phyloP scores from a whole-genome alignment of 1,139 yeast genomes.

The Magnusiomyces starmeri region DNA sequence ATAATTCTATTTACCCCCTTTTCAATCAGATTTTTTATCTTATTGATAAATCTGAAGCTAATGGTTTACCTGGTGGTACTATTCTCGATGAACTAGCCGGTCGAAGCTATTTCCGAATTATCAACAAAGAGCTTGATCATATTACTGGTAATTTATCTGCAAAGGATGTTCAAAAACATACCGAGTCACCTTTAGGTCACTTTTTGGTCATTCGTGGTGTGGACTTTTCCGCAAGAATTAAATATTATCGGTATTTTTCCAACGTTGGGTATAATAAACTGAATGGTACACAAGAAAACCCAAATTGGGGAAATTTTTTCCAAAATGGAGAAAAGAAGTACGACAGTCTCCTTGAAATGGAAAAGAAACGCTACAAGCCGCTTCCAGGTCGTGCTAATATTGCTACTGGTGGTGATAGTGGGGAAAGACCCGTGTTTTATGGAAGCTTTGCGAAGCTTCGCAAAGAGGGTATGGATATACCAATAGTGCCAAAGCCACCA shows the following conservation, averaged over 20 bases:
- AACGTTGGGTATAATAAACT: constrained; percentile 36
- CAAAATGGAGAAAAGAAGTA: constrained; percentile 4
- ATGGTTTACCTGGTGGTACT: constrained; percentile 55
- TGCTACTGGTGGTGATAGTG: constrained; percentile 4
- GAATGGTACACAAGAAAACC: constrained; percentile 24
- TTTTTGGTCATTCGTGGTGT: constrained; percentile 51
- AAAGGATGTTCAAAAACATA: constrained; percentile 20
- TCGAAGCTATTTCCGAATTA: constrained; percentile 42
- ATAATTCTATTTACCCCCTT: constrained; percentile 53
- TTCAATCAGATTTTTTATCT: constrained; percentile 54
- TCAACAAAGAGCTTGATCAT: constrained; percentile 45
- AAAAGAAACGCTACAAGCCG: constrained; percentile 21
- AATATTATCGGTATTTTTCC: constrained; percentile 63
- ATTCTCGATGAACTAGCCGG: constrained; percentile 49
- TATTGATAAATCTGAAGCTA: constrained; percentile 36
- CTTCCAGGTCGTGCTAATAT: constrained; percentile 23
- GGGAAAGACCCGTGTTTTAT: constrained; percentile 17
- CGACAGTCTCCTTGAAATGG: constrained; percentile 18
- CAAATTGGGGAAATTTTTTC: constrained; percentile 29
- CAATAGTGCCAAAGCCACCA: background rate
- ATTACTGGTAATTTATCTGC: constrained; percentile 35
- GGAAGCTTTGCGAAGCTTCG: constrained; percentile 11
- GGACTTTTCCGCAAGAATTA: constrained; percentile 67
- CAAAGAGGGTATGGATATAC: background rate
- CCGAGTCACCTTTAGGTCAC: constrained; percentile 27